A percentile compares a stretch with the other conserved stretches of the same genome.
Evolutionary conservation across 2,329 filamentous ascomycete genomes (phyloP).

Genomic region (Phialemoniopsis sp.): DNA sequence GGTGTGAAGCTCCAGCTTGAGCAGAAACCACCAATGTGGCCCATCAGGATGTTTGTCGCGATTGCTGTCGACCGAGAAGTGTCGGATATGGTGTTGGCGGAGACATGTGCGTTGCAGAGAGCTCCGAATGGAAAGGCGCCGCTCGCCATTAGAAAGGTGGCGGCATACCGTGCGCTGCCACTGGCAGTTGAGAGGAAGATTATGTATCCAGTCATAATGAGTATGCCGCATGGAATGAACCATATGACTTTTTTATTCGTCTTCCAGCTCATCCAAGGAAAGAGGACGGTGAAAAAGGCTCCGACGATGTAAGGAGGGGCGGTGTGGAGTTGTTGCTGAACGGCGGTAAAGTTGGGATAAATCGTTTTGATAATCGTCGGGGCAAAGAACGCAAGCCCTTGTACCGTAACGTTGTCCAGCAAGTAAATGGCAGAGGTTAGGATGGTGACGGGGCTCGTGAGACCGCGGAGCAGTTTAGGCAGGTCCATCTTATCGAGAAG

Average conservation of each 20-base stretch:
- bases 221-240: conserved; percentile 52
- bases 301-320: conserved; percentile 65
- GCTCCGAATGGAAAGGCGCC: conserved; percentile 59
- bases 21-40: conserved; percentile 55
- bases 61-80: conserved; percentile 60
- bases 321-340: conserved; percentile 62
- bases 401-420: conserved; percentile 64
- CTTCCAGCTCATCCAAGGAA: conserved; percentile 54
- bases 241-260: conserved; percentile 53
- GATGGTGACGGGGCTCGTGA: conserved; percentile 52
- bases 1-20: conserved; percentile 59
- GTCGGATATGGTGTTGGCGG: conserved; percentile 63
- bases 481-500: conserved; percentile 42
- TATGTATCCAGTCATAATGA: conserved; percentile 54
- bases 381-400: conserved; percentile 64
- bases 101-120: conserved; percentile 58
- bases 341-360: conserved; percentile 50
- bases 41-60: conserved; percentile 60
- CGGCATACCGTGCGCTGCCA: conserved; percentile 54
- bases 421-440: conserved; percentile 52
- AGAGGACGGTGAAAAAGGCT: conserved; percentile 53
- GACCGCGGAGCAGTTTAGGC: conserved; percentile 53
- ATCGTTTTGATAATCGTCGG: conserved; percentile 66
- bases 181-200: conserved; percentile 53
- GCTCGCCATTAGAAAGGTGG: conserved; percentile 60